phyloP scores from a whole-genome alignment of 345 rosid species.

The Populus simonii region DNA sequence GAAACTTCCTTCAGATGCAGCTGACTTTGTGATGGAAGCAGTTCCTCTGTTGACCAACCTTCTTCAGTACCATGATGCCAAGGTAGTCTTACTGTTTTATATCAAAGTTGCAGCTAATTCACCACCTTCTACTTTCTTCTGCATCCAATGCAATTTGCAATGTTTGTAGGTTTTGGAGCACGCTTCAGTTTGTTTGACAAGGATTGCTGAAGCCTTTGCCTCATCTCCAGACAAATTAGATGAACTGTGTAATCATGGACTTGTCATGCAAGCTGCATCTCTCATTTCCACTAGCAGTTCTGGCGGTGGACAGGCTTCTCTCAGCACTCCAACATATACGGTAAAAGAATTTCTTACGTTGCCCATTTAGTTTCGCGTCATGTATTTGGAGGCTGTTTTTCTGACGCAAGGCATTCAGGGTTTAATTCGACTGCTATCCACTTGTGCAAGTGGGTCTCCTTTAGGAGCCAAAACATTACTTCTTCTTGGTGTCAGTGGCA shows the following conservation, averaged over 20 bases:
- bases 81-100: conserved; percentile 43
- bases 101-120: neutral
- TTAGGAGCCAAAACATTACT: conserved; percentile 89
- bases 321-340: conserved; percentile 86
- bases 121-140: neutral
- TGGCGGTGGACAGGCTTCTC: conserved; percentile 95
- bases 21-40: conserved; percentile 99
- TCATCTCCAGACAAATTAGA: conserved; percentile 86
- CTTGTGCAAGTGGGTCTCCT: conserved; percentile 98
- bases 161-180: conserved; percentile 83
- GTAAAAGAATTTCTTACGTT: conserved; percentile 34
- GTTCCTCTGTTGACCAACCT: conserved; percentile 96
- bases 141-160: conserved; percentile 7
- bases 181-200: conserved; percentile 96
- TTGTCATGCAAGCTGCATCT: conserved; percentile 94
- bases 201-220: conserved; percentile 97
- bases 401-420: conserved; percentile 60
- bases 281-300: conserved; percentile 91
- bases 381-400: conserved; percentile 17
- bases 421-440: conserved; percentile 85
- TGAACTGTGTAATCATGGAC: conserved; percentile 90
- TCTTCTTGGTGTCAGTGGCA: conserved; percentile 91
- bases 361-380: neutral
- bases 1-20: conserved; percentile 97
- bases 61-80: conserved; percentile 92